These are phyloP conservation scores for Alternaria alternata DNA, from an alignment of 2,329 filamentous ascomycete species.

Conservation along the genomic window DNA sequence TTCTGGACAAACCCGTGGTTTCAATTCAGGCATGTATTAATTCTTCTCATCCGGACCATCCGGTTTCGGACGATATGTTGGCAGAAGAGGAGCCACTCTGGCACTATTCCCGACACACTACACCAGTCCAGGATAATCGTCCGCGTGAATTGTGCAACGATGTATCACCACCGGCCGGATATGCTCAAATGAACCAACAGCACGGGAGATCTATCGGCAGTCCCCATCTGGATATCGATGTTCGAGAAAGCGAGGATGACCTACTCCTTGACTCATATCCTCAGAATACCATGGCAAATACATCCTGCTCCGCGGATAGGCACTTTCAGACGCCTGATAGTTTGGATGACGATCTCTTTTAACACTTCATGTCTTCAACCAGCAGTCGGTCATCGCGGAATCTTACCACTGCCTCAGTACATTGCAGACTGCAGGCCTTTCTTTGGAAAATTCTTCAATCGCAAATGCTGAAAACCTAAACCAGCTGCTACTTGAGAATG, in stretches of 20 bases:
- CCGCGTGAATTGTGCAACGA: not conserved
- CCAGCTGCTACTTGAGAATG: not conserved
- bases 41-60: not conserved
- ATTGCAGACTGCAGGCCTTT: not conserved
- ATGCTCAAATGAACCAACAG: not conserved
- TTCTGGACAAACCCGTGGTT: not conserved
- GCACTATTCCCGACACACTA: not conserved
- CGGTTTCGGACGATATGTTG: conserved; percentile 20
- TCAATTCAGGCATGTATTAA: conserved; percentile 13
- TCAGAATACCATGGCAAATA: not conserved
- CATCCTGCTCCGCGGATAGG: not conserved
- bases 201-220: not conserved
- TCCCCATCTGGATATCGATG: not conserved
- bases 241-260: conserved; percentile 7
- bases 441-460: not conserved
- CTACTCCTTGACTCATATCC: not conserved
- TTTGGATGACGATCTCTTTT: not conserved
- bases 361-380: not conserved
- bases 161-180: not conserved
- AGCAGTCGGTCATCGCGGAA: not conserved
- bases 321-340: not conserved
- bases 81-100: conserved; percentile 2
- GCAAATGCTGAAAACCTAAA: not conserved
- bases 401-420: not conserved
- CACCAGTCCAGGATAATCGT: not conserved